Evolutionary conservation across 1,284 basidiomycete species (phyloP).

Genomic region (Blastosporella zonata): DNA sequence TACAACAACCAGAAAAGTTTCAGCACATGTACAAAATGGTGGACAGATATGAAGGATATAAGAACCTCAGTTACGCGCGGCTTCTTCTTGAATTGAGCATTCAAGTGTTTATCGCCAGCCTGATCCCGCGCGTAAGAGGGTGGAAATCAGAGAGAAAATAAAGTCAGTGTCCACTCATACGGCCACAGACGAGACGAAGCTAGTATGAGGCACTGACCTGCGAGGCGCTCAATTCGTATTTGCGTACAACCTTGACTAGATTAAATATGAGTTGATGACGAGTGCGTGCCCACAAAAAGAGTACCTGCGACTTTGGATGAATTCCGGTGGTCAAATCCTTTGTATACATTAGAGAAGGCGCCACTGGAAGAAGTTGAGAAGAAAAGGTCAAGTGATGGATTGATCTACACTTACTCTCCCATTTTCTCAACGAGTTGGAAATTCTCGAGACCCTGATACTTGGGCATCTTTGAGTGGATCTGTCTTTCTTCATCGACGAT

Average conservation of each 20-base stretch:
- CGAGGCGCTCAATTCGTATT: constrained; percentile 90
- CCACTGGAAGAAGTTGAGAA: constrained; percentile 52
- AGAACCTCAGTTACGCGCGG: constrained; percentile 94
- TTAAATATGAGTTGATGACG: constrained; percentile 9
- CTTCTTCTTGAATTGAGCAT: constrained; percentile 91
- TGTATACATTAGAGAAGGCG: constrained; percentile 98
- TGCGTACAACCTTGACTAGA: constrained; percentile 95
- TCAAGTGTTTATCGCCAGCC: constrained; percentile 91
- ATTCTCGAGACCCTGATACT: constrained; percentile 81
- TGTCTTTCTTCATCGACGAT: constrained; percentile 80
- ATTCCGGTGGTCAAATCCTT: constrained; percentile 78
- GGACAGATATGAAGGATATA: constrained; percentile 30
- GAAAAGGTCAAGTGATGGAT: constrained; percentile 16
- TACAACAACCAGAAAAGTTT: constrained; percentile 21
- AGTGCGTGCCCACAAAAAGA: constrained; percentile 19
- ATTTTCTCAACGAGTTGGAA: constrained; percentile 87
- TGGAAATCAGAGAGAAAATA: constrained; percentile 22
- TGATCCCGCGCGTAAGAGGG: constrained; percentile 44
- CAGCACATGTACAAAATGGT: constrained; percentile 19
- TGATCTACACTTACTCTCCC: constrained; percentile 77
- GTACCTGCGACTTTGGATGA: constrained; percentile 85
- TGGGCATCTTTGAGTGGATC: constrained; percentile 75
- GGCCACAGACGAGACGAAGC: constrained; percentile 19
- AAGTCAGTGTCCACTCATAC: constrained; percentile 20
- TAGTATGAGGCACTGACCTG: constrained; percentile 71